phyloP scores from a whole-genome alignment of 2,329 filamentous ascomycete species.

The Nothophaeocryptopus gaeumannii region DNA sequence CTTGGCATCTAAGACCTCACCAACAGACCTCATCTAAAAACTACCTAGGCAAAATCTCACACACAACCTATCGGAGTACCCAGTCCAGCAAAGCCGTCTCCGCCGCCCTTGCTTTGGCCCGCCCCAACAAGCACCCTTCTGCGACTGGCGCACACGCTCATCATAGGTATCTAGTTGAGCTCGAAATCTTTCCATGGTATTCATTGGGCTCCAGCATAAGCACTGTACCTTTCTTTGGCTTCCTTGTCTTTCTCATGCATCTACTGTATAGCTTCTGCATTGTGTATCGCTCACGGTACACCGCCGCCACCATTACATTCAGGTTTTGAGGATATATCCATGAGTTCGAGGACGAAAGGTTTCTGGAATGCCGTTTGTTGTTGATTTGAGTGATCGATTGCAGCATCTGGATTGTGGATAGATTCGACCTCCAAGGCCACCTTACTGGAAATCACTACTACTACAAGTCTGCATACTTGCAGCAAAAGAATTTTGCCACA shows the following conservation, averaged over 20 bases:
- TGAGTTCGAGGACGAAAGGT: not conserved
- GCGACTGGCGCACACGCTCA: conserved; percentile 4
- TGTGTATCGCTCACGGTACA: not conserved
- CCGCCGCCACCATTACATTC: not conserved
- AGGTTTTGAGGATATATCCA: not conserved
- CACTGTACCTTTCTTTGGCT: not conserved
- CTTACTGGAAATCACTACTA: too few species aligned
- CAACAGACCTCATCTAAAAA: too few species aligned
- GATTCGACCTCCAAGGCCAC: not conserved
- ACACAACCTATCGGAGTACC: too few species aligned
- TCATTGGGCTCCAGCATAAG: not conserved
- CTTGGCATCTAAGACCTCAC: too few species aligned
- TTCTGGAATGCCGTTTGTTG: conserved; percentile 11
- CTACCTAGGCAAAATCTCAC: too few species aligned
- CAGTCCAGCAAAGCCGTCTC: too few species aligned
- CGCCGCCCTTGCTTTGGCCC: too few species aligned
- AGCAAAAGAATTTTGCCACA: not conserved
- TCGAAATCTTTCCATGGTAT: not conserved
- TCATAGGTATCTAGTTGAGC: conserved; percentile 1
- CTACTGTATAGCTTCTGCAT: not conserved
- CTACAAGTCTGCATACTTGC: not conserved
- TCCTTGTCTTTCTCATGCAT: not conserved
- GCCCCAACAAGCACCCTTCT: not conserved
- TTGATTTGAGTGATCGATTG: conserved; percentile 11
- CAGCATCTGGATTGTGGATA: conserved; percentile 20